Evolutionary conservation across 768 basidiomycete genomes (phyloP), one percentile per base, ranked within the genome.

Genomic region (Tylopilus sp.): DNA sequence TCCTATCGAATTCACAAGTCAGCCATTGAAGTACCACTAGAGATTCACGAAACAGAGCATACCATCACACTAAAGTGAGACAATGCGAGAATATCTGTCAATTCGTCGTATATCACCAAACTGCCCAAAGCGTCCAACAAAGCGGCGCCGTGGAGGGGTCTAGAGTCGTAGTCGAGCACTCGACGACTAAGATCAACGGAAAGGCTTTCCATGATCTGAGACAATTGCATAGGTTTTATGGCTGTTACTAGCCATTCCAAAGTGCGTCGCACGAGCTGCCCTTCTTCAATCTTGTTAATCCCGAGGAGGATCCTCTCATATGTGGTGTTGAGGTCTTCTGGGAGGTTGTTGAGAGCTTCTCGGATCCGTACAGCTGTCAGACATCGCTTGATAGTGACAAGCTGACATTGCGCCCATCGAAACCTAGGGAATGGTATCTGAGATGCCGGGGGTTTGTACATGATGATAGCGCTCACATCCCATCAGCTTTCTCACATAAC

Each of bases 371-470:
- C 38, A 3, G 38, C 6, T 14, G 58, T 54, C 4, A 48, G 17
- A 19, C 56, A 60, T 48, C 12, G 34, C 19, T 51, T 58, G 6
- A 60, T 30, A 1, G 14, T 8, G n/a, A 30, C 14, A 21, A 60
- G 49, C 29, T 60, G 58, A 24, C 58, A 60, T 26, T 58, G 50
- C 2, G 58, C 47, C 56, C 59, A 58, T 14, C 59, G 50, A 12
- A 60, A 59, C 59, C 54, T 56, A n/a, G 10, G 21, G 3, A 19
- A 19, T 3, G 11, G 21, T 2, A 10, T 2, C 12, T 19, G 16
- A 4, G 5, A 9, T 10, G 5, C 3, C 17, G 12, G 11, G 9
- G 1, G 26, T 21, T 2, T 17, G 13, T 2, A 25, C 2, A 26
- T 2, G 11, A 14, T 14, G 33, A 34, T 7, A 1, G 17, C 6